Evolutionary conservation across 2,329 filamentous ascomycete genomes (phyloP).

Genomic region (Aureobasidium musti): DNA sequence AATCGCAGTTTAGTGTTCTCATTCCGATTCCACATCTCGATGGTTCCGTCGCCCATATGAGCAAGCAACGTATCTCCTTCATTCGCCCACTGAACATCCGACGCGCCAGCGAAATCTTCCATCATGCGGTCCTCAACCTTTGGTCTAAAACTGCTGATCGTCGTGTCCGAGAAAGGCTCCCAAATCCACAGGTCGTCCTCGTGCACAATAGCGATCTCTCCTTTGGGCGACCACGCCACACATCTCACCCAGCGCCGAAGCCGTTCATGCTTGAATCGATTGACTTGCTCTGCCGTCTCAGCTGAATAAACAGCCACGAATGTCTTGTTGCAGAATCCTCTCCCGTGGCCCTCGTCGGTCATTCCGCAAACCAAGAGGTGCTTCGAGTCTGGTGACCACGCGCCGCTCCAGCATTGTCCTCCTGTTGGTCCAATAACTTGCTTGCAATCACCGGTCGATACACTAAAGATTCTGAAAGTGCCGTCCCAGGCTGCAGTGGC

Average conservation of each 20-base stretch:
- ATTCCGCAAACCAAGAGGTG: neutral
- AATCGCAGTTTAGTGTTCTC: neutral
- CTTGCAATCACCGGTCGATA: neutral
- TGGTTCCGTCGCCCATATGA: neutral
- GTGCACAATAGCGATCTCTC: neutral
- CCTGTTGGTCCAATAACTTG: slow-evolving; percentile 16
- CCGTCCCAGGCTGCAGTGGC: slow-evolving; percentile 12
- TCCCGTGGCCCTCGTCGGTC: neutral
- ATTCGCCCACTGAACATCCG: neutral
- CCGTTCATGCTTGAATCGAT: neutral
- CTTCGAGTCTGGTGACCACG: neutral
- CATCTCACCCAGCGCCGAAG: neutral
- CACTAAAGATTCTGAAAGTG: neutral
- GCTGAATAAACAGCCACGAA: slow-evolving; percentile 8
- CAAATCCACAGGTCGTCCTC: slow-evolving; percentile 7
- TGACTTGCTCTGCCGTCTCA: neutral
- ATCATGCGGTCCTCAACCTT: neutral
- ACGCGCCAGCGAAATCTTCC: neutral
- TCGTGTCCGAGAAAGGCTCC: slow-evolving; percentile 2
- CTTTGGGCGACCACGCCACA: neutral
- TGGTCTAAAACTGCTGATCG: neutral
- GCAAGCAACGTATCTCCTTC: neutral
- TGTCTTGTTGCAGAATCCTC: too few species aligned
- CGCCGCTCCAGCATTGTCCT: slow-evolving; percentile 5
- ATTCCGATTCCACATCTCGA: slow-evolving; percentile 5